Percentiles rank a stretch among this genome's conserved stretches.
Conservation (phyloP, 192 early-diverging fungal species). For the Paraglomus brasilianum region DNA sequence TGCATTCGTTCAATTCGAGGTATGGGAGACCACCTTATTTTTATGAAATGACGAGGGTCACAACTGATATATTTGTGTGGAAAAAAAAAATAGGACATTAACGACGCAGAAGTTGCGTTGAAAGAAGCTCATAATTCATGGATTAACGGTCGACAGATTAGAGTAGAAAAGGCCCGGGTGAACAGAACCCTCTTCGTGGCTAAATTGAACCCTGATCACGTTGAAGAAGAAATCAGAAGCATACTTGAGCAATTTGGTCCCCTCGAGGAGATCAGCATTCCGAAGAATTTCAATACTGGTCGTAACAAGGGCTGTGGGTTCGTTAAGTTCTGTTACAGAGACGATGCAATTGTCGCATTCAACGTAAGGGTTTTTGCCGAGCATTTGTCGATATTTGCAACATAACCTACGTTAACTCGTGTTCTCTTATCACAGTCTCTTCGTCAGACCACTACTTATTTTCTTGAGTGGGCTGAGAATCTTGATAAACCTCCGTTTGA, state of each 20-base stretch:
- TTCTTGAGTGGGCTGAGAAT: slow-evolving; percentile 65
- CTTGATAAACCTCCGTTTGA: slow-evolving; percentile 43
- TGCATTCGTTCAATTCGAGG: slow-evolving; percentile 78
- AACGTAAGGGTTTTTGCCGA: slow-evolving; percentile 37
- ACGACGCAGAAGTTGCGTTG: slow-evolving; percentile 60
- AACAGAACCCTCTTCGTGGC: slow-evolving; percentile 70
- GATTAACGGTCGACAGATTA: slow-evolving; percentile 67
- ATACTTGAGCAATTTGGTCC: slow-evolving; percentile 54
- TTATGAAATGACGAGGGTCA: neutral
- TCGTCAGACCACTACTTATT: slow-evolving; percentile 41
- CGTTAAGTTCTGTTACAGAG: slow-evolving; percentile 67
- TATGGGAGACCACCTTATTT: slow-evolving; percentile 18
- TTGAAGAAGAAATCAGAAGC: slow-evolving; percentile 44
- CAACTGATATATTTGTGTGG: neutral
- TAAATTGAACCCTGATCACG: slow-evolving; percentile 41
- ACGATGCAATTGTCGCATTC: slow-evolving; percentile 69
- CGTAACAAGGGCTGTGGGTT: slow-evolving; percentile 59
- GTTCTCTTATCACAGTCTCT: slow-evolving; percentile 35
- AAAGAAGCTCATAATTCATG: slow-evolving; percentile 63
- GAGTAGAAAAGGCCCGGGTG: slow-evolving; percentile 74
- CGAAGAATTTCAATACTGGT: slow-evolving; percentile 43
- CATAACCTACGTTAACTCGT: neutral
- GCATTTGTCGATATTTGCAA: neutral
- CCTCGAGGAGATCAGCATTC: slow-evolving; percentile 62
- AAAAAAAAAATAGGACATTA: slow-evolving; percentile 38